Evolutionary conservation across 2,329 filamentous ascomycete genomes (phyloP), one percentile per base, ranked within the genome.

Genomic region (Stemphylium lycopersici): DNA sequence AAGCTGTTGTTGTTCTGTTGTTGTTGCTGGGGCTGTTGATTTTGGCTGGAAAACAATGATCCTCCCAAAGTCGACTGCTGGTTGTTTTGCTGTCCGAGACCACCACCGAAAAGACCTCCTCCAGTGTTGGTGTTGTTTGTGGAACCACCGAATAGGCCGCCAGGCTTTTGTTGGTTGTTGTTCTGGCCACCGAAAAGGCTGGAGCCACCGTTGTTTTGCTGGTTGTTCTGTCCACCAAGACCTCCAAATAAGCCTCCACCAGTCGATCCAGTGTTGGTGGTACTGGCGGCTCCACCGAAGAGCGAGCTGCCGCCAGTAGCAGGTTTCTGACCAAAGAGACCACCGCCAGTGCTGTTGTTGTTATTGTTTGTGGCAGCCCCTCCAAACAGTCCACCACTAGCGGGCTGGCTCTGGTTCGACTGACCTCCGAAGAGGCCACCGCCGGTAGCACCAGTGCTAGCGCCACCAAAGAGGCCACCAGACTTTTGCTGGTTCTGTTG

Each of bases 341-440:
- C 69, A 29, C 71, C 67, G 40, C 70, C 67, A 36, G 71, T 67
- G 48, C 68, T 63, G 39, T 62, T 67, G 48, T 68, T 63, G 39
- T 62, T 66, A 39, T 64, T 66, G 40, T 63, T 71, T 37, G 68
- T 68, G 12, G 82, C 80, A 58, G 87, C 86, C 5, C 78, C 72
- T 33, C 77, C 77, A 56, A 83, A 83, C 24, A 82, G 62, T 24
- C 79, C 71, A 50, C 73, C 69, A 47, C 39, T 50, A 22, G 63
- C 54, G 18, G 59, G 56, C 37, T 68, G 37, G 71, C 4, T 46
- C 54, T 67, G 56, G 49, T 64, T 61, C 20, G 60, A 47, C 46
- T 66, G 61, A 67, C 84, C 42, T 26, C 42, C 84, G 51, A 87
- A 87, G 3, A 86, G 72, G 1, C 82, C 78, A 4, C 77, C 77